These are phyloP conservation scores for Mortierella sp. DNA, from an alignment of 371 early-diverging fungal genomes.

Conservation along the genomic window DNA sequence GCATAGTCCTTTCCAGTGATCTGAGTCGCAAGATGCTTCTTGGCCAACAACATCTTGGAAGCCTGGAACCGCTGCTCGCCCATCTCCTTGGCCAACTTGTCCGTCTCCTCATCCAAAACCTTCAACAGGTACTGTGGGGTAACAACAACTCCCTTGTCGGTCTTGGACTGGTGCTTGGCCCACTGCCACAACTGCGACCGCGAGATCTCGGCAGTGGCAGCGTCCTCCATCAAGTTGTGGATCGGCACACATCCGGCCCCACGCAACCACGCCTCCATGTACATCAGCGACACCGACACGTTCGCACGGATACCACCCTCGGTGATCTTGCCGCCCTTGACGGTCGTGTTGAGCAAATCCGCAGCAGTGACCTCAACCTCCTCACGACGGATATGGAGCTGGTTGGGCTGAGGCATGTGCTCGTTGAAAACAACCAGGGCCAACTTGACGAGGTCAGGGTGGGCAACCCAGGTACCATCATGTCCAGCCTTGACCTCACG, in stretches of 20 bases:
- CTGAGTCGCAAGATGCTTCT: conserved; percentile 81
- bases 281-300: conserved; percentile 90
- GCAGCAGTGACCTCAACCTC: conserved; percentile 86
- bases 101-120: conserved; percentile 90
- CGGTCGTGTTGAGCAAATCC: conserved; percentile 89
- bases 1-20: conserved; percentile 88
- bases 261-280: conserved; percentile 97
- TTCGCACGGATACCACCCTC: conserved; percentile 93
- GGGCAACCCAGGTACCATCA: conserved; percentile 98
- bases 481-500: conserved; percentile 96
- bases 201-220: conserved; percentile 98
- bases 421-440: conserved; percentile 91
- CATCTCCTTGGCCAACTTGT: conserved; percentile 73
- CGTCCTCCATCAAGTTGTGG: conserved; percentile 97
- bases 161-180: conserved; percentile 90
- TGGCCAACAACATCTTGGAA: conserved; percentile 83
- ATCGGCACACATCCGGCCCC: conserved; percentile 97
- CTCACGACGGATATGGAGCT: conserved; percentile 90
- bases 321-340: conserved; percentile 83
- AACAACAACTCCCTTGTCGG: conserved; percentile 83
- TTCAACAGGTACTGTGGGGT: conserved; percentile 81
- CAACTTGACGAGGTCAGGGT: conserved; percentile 93
- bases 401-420: conserved; percentile 97
- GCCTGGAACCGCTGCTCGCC: conserved; percentile 72
- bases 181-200: conserved; percentile 98